Evolutionary conservation across 2,329 filamentous ascomycete species (phyloP), one percentile per base, ranked within the genome.

Genomic region (Neonectria punicea): DNA sequence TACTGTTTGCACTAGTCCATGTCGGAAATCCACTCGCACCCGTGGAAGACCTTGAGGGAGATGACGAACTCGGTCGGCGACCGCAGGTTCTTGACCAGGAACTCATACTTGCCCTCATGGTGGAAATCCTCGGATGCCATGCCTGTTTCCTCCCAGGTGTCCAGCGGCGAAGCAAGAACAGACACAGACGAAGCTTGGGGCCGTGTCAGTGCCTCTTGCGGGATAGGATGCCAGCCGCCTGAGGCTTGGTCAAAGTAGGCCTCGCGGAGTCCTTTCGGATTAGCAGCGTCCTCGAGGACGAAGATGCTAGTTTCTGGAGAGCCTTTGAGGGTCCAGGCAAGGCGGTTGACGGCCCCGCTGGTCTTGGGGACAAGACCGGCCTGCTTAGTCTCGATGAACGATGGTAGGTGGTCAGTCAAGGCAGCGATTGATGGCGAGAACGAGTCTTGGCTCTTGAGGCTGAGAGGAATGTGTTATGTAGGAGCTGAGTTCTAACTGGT

Each of bases 1-100:
- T 75, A 74, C 10, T 64, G 43, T 36, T 44, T 14, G 55, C 74
- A 74, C 36, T 66, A 43, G n/a, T 57, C 36, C 4, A 61, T 28
- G 55, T 65, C 34, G 11, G 28, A 66, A 7, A 14, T 53, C 61
- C 61, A 73, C 14, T 43, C 36, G 60, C 71, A 75, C 3, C 57
- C 55, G 6, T 54, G 18, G 11, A 22, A 22, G 46, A 74, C 63
- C 25, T 56, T 5, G 30, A 72, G 53, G 16, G 59, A 63, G 16
- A 67, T 39, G 16, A 53, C 39, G 41, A 70, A 67, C n/a, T 13
- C 28, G n/a, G 65, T 51, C 3, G 49, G 41, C 49, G 53, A 51
- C 36, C 28, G 14, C 39, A 46, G 11, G n/a, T 11, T 43, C 30
- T 58, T 64, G 46, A 58, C 55, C 22, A 51, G 10, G 34, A 57